Conservation (phyloP, 768 basidiomycete genomes). For the Fistulinella prunicolor region DNA sequence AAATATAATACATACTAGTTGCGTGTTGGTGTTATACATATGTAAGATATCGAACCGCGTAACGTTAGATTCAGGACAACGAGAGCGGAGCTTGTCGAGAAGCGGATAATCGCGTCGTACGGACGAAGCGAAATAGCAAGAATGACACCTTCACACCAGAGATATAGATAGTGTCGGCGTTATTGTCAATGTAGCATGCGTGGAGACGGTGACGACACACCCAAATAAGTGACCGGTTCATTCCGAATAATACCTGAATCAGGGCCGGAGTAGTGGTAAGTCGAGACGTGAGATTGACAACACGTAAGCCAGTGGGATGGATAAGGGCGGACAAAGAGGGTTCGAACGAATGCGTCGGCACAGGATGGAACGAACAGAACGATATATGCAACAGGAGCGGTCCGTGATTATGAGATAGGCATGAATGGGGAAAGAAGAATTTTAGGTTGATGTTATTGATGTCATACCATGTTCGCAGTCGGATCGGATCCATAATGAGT, state of each 20-base stretch:
- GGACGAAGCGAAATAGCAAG: too few relatives aligned
- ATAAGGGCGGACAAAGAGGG: background rate
- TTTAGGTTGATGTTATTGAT: background rate
- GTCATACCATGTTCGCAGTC: constrained; percentile 1
- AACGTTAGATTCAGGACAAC: background rate
- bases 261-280: background rate
- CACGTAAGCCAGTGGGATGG: background rate
- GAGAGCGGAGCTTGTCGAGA: background rate
- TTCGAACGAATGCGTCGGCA: background rate
- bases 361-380: background rate
- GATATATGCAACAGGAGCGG: background rate
- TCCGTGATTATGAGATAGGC: background rate
- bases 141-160: too few relatives aligned
- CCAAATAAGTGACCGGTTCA: background rate
- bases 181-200: constrained; percentile 1
- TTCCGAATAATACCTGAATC: constrained; percentile 1
- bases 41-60: too few relatives aligned
- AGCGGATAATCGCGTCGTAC: too few relatives aligned
- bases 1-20: constrained; percentile 10
- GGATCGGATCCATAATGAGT: constrained; percentile 15
- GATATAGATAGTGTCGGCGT: background rate
- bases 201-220: background rate
- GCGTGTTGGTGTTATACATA: background rate
- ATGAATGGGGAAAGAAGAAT: constrained; percentile 16
- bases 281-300: background rate